phyloP scores from a whole-genome alignment of 768 basidiomycete species.

The Hericium rajendrae region DNA sequence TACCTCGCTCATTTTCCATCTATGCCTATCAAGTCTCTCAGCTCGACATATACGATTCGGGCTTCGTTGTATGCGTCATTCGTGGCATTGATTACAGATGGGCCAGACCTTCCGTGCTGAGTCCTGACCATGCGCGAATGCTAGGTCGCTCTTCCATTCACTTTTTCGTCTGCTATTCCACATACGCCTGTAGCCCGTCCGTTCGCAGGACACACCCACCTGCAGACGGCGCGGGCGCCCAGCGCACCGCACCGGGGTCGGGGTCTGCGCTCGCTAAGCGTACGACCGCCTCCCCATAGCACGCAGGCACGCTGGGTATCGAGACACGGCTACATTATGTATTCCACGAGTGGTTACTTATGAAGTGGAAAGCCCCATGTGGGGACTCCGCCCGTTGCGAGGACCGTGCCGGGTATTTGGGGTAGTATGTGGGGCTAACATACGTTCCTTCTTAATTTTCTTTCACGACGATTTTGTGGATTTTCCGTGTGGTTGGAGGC shows the following conservation, averaged over 20 bases:
- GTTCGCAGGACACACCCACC: not conserved
- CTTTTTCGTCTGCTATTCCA: not conserved
- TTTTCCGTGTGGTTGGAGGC: too few relatives aligned
- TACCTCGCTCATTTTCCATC: not conserved
- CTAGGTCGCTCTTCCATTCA: not conserved
- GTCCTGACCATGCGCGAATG: too few relatives aligned
- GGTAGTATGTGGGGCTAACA: slow-evolving; percentile 84
- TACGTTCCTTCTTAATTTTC: slow-evolving; percentile 10
- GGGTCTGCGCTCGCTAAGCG: not conserved
- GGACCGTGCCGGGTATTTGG: slow-evolving; percentile 59
- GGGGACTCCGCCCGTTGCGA: slow-evolving; percentile 77
- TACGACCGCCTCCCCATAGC: slow-evolving; percentile 1
- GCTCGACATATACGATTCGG: too few relatives aligned
- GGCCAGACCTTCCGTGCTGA: too few relatives aligned
- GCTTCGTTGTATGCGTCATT: too few relatives aligned
- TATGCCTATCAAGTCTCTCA: too few relatives aligned
- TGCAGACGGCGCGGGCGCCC: not conserved
- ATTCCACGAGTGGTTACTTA: slow-evolving; percentile 26
- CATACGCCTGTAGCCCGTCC: not conserved
- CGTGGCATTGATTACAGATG: too few relatives aligned
- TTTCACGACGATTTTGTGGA: too few relatives aligned
- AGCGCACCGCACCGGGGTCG: not conserved
- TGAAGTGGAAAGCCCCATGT: slow-evolving; percentile 41
- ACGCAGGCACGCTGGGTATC: too few relatives aligned
- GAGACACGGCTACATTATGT: slow-evolving; percentile 38